These are phyloP conservation scores for Acacia melanoxylon DNA, from an alignment of 306 rosid genomes.

Conservation along the genomic window DNA sequence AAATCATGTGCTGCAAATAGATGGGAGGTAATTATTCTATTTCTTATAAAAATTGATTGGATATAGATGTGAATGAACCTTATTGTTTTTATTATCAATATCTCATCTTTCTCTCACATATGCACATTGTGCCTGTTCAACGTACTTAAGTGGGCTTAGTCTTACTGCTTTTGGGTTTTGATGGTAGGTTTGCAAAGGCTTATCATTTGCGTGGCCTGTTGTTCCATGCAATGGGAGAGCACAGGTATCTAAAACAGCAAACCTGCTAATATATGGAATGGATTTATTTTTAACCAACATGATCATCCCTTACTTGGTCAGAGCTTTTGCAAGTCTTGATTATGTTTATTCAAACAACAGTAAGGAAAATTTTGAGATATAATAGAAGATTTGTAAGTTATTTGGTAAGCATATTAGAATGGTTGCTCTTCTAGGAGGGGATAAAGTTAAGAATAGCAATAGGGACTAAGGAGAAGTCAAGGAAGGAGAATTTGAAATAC, in stretches of 20 bases:
- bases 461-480: constrained; percentile 10
- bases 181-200: constrained; percentile 87
- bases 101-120: constrained; percentile 20
- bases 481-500: not conserved
- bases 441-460: constrained; percentile 11
- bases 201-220: constrained; percentile 86
- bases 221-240: constrained; percentile 92
- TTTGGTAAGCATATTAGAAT: constrained; percentile 16
- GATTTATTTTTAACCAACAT: constrained; percentile 28
- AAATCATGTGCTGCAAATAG: constrained; percentile 69
- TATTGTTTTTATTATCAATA: constrained; percentile 18
- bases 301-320: constrained; percentile 10
- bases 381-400: constrained; percentile 10
- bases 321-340: constrained; percentile 20
- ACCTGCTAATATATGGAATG: constrained; percentile 19
- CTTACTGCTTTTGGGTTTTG: constrained; percentile 27
- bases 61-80: constrained; percentile 49
- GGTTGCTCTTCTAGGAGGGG: constrained; percentile 12
- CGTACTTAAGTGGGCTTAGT: constrained; percentile 10
- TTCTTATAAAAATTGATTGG: constrained; percentile 52
- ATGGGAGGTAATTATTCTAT: constrained; percentile 56
- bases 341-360: constrained; percentile 12
- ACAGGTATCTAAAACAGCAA: constrained; percentile 56
- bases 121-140: constrained; percentile 24
- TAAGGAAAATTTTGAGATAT: constrained; percentile 6